Percentiles rank a stretch among this genome's conserved stretches.
phyloP scores from a whole-genome alignment of 495 filamentous ascomycete genomes.

The Trichoderma erinaceum region DNA sequence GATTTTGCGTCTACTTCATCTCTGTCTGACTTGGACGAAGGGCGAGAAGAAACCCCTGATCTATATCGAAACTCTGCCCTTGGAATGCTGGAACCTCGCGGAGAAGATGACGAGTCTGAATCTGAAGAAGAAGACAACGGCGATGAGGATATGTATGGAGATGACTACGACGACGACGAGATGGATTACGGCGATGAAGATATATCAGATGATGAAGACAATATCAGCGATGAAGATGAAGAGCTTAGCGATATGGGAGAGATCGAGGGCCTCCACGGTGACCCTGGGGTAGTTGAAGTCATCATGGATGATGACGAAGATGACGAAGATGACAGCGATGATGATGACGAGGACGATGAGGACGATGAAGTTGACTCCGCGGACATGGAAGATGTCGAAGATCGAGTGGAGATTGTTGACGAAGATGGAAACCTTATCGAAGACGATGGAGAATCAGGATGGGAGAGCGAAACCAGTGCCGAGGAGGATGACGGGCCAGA shows the following conservation, averaged over 20 bases:
- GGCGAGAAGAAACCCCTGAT: conserved; percentile 94
- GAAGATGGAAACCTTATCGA: conserved; percentile 47
- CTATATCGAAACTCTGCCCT: conserved; percentile 93
- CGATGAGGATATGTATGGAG: conserved; percentile 79
- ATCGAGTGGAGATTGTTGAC: conserved; percentile 51
- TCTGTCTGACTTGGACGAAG: conserved; percentile 77
- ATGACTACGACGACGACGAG: conserved; percentile 68
- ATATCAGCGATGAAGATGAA: conserved; percentile 87
- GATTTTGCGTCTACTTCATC: conserved; percentile 89
- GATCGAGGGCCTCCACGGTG: conserved; percentile 79
- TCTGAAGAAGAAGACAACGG: conserved; percentile 61
- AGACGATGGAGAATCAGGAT: conserved; percentile 44
- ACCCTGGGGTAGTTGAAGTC: conserved; percentile 71
- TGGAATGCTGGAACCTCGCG: conserved; percentile 81
- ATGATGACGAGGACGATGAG: conserved; percentile 52
- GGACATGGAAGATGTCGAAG: conserved; percentile 47
- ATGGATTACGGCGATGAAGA: conserved; percentile 90
- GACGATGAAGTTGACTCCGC: conserved; percentile 47
- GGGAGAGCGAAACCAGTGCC: conserved; percentile 55
- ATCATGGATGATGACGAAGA: conserved; percentile 73
- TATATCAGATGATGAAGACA: conserved; percentile 67
- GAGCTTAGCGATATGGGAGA: conserved; percentile 70
- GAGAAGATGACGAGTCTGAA: conserved; percentile 61
- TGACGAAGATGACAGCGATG: conserved; percentile 57
- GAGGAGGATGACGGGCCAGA: conserved; percentile 51